Evolutionary conservation across 2,329 filamentous ascomycete genomes (phyloP).

Genomic region (Monosporascus cannonballus): DNA sequence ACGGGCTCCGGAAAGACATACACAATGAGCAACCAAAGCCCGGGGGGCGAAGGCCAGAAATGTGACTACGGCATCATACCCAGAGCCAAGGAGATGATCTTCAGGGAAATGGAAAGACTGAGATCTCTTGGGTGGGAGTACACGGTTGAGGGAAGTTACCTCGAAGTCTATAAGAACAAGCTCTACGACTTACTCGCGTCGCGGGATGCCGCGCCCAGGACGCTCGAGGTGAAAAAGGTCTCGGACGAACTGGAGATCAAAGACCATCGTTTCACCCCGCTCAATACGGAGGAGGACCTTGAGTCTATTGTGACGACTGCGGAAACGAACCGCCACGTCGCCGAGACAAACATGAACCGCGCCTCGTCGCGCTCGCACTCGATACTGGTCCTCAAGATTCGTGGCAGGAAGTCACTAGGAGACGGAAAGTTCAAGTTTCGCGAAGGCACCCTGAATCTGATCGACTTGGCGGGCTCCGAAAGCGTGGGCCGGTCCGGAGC

Average conservation of each 20-base stretch:
- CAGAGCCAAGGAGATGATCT: slow-evolving; percentile 86
- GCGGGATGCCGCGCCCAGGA: slow-evolving; percentile 69
- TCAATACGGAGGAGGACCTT: slow-evolving; percentile 76
- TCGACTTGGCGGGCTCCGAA: slow-evolving; percentile 92
- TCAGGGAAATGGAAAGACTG: slow-evolving; percentile 75
- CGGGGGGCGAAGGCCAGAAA: slow-evolving; percentile 44
- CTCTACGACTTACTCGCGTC: slow-evolving; percentile 76
- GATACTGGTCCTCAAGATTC: slow-evolving; percentile 84
- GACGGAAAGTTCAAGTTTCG: slow-evolving; percentile 67
- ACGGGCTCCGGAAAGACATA: slow-evolving; percentile 95
- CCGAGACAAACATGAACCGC: slow-evolving; percentile 96
- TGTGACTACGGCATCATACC: slow-evolving; percentile 85
- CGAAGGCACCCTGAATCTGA: slow-evolving; percentile 90
- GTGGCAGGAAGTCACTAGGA: slow-evolving; percentile 59
- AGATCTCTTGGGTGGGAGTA: slow-evolving; percentile 93
- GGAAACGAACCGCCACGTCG: slow-evolving; percentile 81
- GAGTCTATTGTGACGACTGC: slow-evolving; percentile 75
- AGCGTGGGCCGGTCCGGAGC: slow-evolving; percentile 65
- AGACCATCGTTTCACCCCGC: slow-evolving; percentile 31
- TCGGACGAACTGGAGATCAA: slow-evolving; percentile 25
- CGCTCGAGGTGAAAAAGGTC: slow-evolving; percentile 21
- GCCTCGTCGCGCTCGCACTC: slow-evolving; percentile 91
- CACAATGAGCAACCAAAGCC: slow-evolving; percentile 60
- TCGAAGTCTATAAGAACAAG: slow-evolving; percentile 98
- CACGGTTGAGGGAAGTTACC: slow-evolving; percentile 88